Conservation (phyloP, 1,139 yeast species). For the Protomyces lactucae-debilis region DNA sequence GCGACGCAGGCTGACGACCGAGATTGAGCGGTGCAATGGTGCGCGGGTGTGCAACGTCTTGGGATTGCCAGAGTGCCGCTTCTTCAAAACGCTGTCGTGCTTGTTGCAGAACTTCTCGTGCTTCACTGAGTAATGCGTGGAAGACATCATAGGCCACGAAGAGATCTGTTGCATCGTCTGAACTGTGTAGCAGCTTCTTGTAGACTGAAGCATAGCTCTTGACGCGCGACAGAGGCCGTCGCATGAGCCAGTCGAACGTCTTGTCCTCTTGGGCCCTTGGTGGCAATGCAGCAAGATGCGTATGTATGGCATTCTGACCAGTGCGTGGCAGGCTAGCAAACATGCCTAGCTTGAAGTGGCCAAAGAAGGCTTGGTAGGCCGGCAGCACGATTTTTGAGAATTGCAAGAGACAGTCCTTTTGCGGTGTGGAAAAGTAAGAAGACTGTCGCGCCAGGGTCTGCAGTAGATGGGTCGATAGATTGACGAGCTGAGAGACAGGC, state of each 20-base stretch:
- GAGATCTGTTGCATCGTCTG: conserved; percentile 24
- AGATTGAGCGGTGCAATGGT: not conserved
- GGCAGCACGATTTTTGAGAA: conserved; percentile 7
- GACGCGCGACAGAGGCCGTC: conserved; percentile 24
- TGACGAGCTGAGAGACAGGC: conserved; percentile 5
- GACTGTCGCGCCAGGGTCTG: not conserved
- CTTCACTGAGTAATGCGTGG: conserved; percentile 13
- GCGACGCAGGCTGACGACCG: conserved; percentile 5
- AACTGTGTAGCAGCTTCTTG: conserved; percentile 22
- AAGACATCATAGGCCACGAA: conserved; percentile 20
- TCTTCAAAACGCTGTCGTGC: conserved; percentile 6
- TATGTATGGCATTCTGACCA: conserved; percentile 1
- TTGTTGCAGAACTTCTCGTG: conserved; percentile 15
- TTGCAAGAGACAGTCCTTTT: conserved; percentile 18
- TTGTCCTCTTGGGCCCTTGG: not conserved
- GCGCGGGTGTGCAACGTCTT: not conserved
- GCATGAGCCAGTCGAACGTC: conserved; percentile 21
- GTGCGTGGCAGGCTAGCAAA: conserved; percentile 1
- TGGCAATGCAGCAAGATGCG: not conserved
- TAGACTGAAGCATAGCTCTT: conserved; percentile 9
- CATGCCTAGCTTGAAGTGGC: conserved; percentile 6
- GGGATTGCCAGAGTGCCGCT: not conserved
- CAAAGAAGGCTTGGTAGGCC: conserved; percentile 8
- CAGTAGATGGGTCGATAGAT: conserved; percentile 4
- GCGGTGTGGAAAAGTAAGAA: conserved; percentile 14